Evolutionary conservation across 768 basidiomycete species (phyloP).

Genomic region (Cystobasidiopsis lactophilus): DNA sequence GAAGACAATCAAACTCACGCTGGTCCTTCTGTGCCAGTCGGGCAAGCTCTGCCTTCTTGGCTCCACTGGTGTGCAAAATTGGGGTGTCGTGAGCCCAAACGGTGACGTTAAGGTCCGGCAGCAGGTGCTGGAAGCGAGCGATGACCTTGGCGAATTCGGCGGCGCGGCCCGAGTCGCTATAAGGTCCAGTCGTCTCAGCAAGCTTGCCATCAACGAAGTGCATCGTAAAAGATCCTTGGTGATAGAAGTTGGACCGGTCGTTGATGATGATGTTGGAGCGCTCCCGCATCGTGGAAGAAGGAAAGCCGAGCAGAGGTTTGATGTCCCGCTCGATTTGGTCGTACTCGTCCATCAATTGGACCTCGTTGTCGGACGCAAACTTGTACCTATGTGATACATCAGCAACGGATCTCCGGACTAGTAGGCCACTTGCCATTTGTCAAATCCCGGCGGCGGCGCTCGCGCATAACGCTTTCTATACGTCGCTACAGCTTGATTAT

Average conservation of each 20-base stretch:
- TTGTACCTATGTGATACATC: too few species aligned
- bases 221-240: constrained; percentile 7
- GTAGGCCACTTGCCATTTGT: too few species aligned
- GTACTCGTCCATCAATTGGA: constrained; percentile 17
- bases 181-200: constrained; percentile 3
- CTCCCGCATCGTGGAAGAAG: constrained; percentile 2
- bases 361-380: too few species aligned
- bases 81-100: constrained; percentile 18
- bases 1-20: background rate
- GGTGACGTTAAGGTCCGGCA: constrained; percentile 18
- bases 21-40: background rate
- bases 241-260: constrained; percentile 5
- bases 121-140: constrained; percentile 7
- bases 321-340: constrained; percentile 18
- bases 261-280: constrained; percentile 5
- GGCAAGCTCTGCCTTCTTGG: background rate
- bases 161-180: background rate
- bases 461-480: too few species aligned
- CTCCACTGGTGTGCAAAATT: constrained; percentile 8
- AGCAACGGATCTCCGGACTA: too few species aligned
- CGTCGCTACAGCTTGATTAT: too few species aligned
- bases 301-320: constrained; percentile 14
- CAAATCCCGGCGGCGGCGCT: too few species aligned
- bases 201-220: constrained; percentile 4
- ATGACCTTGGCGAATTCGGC: constrained; percentile 7